phyloP scores from a whole-genome alignment of 1,284 basidiomycete species.

The Sanghuangporus weigelae region DNA sequence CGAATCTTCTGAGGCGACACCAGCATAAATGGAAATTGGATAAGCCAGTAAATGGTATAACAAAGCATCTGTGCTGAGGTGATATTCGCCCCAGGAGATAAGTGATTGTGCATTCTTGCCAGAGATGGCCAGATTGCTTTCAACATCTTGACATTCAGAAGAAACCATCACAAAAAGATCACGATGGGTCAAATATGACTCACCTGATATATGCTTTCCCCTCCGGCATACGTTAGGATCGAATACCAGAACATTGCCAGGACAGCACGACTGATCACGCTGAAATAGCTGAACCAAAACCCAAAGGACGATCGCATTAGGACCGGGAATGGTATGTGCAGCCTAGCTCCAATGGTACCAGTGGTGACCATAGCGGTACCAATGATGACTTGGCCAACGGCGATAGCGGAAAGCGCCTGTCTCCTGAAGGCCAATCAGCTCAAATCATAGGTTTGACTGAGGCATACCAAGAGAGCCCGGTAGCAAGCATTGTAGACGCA shows the following conservation, averaged over 20 bases:
- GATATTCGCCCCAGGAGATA: constrained; percentile 54
- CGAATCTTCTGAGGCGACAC: constrained; percentile 72
- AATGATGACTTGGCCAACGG: constrained; percentile 56
- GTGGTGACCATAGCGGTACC: constrained; percentile 56
- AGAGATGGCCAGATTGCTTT: constrained; percentile 76
- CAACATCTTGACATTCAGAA: constrained; percentile 44
- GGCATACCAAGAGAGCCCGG: constrained; percentile 57
- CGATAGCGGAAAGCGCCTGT: constrained; percentile 39
- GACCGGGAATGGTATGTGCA: constrained; percentile 67
- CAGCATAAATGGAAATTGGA: constrained; percentile 70
- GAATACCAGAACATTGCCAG: constrained; percentile 79
- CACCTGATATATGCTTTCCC: constrained; percentile 57
- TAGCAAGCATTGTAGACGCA: constrained; percentile 57
- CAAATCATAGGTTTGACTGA: neutral
- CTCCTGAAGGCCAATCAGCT: neutral
- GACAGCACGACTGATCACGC: constrained; percentile 66
- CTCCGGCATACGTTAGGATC: constrained; percentile 53
- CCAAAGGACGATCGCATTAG: constrained; percentile 74
- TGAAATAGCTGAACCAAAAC: constrained; percentile 76
- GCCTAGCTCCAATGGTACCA: constrained; percentile 65
- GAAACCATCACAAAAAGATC: neutral
- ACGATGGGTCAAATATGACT: neutral
- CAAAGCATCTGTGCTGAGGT: constrained; percentile 65
- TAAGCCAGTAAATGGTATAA: constrained; percentile 76
- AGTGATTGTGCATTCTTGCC: constrained; percentile 55